Base-by-base conservation (phyloP, 2,329 filamentous ascomycete species). In the Zalaria obscura region DNA sequence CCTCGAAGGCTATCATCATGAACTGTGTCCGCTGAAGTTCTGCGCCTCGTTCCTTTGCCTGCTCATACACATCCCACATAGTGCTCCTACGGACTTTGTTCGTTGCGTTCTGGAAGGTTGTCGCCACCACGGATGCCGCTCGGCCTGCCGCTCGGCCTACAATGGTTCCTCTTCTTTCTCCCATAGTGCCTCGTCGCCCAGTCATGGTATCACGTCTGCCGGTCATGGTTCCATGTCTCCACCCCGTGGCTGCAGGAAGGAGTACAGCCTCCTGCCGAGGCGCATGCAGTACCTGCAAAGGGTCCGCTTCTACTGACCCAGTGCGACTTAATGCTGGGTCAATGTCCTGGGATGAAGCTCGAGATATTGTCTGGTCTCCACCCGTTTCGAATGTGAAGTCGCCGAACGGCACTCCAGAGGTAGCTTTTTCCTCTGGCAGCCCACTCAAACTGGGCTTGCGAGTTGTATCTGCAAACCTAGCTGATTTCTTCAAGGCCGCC, bases 1-100 rank as follows among this genome's bases (percentile, higher is more conserved):
- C 63, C 48, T 66, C 60, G 40, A 67, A 66, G 4, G 54, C 40
- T 2, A 57, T 8, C 41, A 61, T 60, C 25, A 55, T 55, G 54
- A 55, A 61, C 35, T 55, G 51, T 27, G 44, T 50, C 3, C 50
- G 45, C 40, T 52, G 47, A 28, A 52, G 7, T 9, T 49, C 35
- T n/a, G 28, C 32, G 7, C 46, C 42, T 4, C 48, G 43, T 10
- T 35, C 33, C 37, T 52, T 52, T 4, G 50, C 50, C 34, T 49
- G 47, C 7, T 51, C 49, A 35, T 52, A 52, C 4, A 50, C 40
- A 26, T 50, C 47, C 11, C 42, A 39, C 27, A 60, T 42, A 9
- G 39, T 38, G 11, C 29, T 40, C 11, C 45, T 36, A 6, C 41
- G 42, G 27, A 36, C 27, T 36, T 32, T 37, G 26, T 36, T 38